Conservation (phyloP, 148 eudicot genomes). For the Chenopodium album region DNA sequence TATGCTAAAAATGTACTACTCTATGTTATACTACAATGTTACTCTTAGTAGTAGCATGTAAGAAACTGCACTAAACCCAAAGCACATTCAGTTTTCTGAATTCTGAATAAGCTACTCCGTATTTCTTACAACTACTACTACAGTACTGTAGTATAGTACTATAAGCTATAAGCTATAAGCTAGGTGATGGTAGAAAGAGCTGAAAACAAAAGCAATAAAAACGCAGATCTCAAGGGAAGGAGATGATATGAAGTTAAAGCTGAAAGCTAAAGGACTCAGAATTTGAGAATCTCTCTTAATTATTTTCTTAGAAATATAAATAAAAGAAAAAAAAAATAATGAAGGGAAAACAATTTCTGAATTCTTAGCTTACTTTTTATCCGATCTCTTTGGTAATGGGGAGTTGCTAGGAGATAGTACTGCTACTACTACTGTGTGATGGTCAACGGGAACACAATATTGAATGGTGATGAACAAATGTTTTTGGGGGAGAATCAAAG, state of each 20-base stretch:
- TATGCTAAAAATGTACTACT: neutral
- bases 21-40: neutral
- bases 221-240: neutral
- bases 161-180: neutral
- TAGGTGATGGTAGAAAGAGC: neutral
- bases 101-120: neutral
- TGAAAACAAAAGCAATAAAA: neutral
- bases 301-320: too few relatives aligned
- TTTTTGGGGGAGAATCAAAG: too few relatives aligned
- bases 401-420: neutral
- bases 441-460: conserved; percentile 28
- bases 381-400: neutral
- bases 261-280: conserved; percentile 9
- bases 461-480: conserved; percentile 12
- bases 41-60: conserved; percentile 4
- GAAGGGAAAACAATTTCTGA: neutral
- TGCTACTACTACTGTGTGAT: conserved; percentile 4
- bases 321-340: too few relatives aligned
- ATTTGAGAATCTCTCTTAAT: neutral
- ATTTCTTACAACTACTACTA: neutral
- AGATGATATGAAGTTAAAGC: neutral
- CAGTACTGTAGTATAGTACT: neutral
- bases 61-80: conserved; percentile 17
- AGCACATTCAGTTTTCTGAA: conserved; percentile 15
- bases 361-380: too few relatives aligned